phyloP scores from a whole-genome alignment of 495 filamentous ascomycete genomes.

The Xylaria venustula region DNA sequence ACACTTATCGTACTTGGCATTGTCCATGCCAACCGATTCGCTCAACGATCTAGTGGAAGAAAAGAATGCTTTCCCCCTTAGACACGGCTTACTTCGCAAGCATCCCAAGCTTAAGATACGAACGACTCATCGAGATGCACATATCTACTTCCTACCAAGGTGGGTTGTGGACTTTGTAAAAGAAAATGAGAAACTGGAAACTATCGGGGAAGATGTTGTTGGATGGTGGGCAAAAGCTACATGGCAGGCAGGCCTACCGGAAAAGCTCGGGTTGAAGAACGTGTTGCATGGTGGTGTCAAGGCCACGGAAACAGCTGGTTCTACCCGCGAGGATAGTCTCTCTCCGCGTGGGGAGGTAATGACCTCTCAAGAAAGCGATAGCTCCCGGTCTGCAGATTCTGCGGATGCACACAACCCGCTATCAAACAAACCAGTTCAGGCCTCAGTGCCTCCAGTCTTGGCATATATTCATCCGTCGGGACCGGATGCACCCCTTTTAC shows the following conservation, averaged over 20 bases:
- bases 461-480: constrained; percentile 67
- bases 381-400: constrained; percentile 21
- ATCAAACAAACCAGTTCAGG: constrained; percentile 15
- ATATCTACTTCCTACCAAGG: constrained; percentile 88
- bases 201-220: constrained; percentile 85
- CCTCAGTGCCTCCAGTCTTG: constrained; percentile 65
- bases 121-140: constrained; percentile 79
- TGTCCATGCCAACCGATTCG: constrained; percentile 78
- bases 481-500: constrained; percentile 57
- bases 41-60: constrained; percentile 75
- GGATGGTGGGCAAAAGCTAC: constrained; percentile 93
- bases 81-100: constrained; percentile 67
- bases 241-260: constrained; percentile 79
- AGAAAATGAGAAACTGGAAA: constrained; percentile 76
- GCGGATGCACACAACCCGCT: constrained; percentile 15
- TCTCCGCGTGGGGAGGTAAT: constrained; percentile 14
- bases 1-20: constrained; percentile 63
- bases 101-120: constrained; percentile 74
- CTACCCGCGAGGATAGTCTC: constrained; percentile 13
- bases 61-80: constrained; percentile 66
- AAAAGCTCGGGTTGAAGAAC: constrained; percentile 71
- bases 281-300: constrained; percentile 51
- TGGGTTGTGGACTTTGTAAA: constrained; percentile 85
- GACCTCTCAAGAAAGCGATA: constrained; percentile 29
- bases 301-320: constrained; percentile 5